Evolutionary conservation across 2,329 filamentous ascomycete genomes (phyloP), one percentile per base, ranked within the genome.

Genomic region (Malbranchea cinnamomea): DNA sequence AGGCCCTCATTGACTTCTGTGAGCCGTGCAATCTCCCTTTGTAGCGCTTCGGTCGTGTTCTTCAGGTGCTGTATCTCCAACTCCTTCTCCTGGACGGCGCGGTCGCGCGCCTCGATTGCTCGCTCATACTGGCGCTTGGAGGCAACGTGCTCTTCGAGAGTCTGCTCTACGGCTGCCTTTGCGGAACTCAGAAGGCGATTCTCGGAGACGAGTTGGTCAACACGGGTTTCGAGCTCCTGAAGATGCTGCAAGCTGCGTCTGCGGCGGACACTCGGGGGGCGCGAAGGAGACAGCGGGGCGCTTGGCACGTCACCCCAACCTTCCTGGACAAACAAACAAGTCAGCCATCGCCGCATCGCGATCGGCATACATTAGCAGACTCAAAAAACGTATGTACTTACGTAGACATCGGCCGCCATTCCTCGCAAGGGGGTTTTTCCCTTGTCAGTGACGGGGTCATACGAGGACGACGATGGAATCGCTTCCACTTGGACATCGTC

Each of bases 191-290:
- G 72, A 38, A 73, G 62, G 33, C 77, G 74, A 49, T 95, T 95
- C 53, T 98, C 87, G 4, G 36, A 39, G 11, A 78, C 64, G 40
- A 98, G 66, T 54, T 87, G 78, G 44, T 94, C 83, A 45, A 98
- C 69, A 47, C 71, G 74, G 36, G 71, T 67, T 62, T 95, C 84
- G 49, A 98, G 74, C 47, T 98, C 87, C 49, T 69, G 60, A 37
- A 95, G 74, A 32, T 87, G 74, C 60, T 95, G 87, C 76, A 95
- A 87, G 67, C 87, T 95, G 59, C 93, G 89, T 50, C 87, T 81
- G 52, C 87, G 85, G 46, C 87, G 85, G 71, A 98, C 80, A 64
- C 84, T 94, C 50, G 85, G 83, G 46, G 89, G 85, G 57, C 87
- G 76, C 44, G 39, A 92, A 32, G 89, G 89, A 47, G 89, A 95